Conservation (phyloP, 192 early-diverging fungal genomes). For the Hyaloraphidium curvatum region DNA sequence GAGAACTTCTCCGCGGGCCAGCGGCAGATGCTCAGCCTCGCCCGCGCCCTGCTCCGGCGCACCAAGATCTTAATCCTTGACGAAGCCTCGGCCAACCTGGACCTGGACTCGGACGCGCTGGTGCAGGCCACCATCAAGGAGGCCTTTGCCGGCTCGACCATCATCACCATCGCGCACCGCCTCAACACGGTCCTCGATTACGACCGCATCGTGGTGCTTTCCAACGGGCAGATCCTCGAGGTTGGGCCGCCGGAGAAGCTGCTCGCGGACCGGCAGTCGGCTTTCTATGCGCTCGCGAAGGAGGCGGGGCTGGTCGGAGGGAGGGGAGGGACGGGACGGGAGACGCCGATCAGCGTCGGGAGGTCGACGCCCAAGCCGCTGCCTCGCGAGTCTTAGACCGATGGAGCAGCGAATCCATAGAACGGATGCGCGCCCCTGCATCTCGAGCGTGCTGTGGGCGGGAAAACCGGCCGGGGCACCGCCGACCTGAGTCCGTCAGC, state of each 20-base stretch:
- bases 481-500: too few relatives aligned
- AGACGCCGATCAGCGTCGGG: too few relatives aligned
- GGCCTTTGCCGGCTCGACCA: neutral
- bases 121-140: neutral
- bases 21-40: conserved; percentile 65
- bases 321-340: neutral
- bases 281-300: neutral
- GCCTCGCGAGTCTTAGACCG: too few relatives aligned
- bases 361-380: too few relatives aligned
- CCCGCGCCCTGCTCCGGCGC: conserved; percentile 55
- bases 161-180: conserved; percentile 4
- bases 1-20: conserved; percentile 68
- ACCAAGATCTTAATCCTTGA: conserved; percentile 61
- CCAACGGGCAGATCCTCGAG: neutral
- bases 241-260: neutral
- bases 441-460: too few relatives aligned
- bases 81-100: conserved; percentile 59
- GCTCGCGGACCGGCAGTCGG: neutral
- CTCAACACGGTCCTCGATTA: conserved; percentile 2
- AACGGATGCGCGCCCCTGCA: too few relatives aligned
- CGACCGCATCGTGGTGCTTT: neutral
- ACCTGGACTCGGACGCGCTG: neutral
- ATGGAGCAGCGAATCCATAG: too few relatives aligned
- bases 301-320: neutral
- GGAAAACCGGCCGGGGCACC: too few relatives aligned